Base-by-base conservation (phyloP, 495 filamentous ascomycete species). In the Hypoxylon intermedium region DNA sequence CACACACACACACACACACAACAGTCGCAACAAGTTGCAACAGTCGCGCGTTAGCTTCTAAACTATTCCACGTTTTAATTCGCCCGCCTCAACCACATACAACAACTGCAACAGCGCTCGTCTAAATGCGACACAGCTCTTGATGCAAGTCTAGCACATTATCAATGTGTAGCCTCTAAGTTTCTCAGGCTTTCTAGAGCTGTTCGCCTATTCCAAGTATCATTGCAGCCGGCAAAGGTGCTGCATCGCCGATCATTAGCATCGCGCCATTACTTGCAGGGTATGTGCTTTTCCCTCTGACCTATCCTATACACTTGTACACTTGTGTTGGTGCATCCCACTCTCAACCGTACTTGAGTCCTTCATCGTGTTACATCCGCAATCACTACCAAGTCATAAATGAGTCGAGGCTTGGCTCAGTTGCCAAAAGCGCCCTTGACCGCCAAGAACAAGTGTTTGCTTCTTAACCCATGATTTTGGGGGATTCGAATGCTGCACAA, bases 241-340 rank as follows among this genome's bases (percentile, higher is more conserved):
- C 50, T 26, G 19, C 62, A 60, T 55, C 51, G 56, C 44, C 46
- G 51, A 65, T 65, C 62, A 42, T 36, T 53, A 37, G 55, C 51
- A 55, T 60, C 62, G 55, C 62, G 55, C 56, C 52, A 56, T 58
- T 37, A 60, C 51, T 40, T 65, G 33, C 45, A 65, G 62, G 62
- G 62, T 65, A 60, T 47, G 62, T 65, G 16, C 19, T 38, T 60
- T 45, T 56, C 18, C 9, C 47, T 30, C 43, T 30, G 40, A 16
- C 49, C 44, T 28, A 19, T 34, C 16, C 46, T 52, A 46, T 40
- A 47, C 18, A 36, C n/a, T 2, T 46, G n/a, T n/a, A n/a, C n/a
- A 26, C 24, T 26, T 11, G 16, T 19, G 23, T n/a, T 26, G 37
- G 33, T 53, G 24, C 49, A 46, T 33, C 43, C 24, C 24, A n/a